phyloP scores from a whole-genome alignment of 2,329 filamentous ascomycete species.

The Cordyceps militaris region DNA sequence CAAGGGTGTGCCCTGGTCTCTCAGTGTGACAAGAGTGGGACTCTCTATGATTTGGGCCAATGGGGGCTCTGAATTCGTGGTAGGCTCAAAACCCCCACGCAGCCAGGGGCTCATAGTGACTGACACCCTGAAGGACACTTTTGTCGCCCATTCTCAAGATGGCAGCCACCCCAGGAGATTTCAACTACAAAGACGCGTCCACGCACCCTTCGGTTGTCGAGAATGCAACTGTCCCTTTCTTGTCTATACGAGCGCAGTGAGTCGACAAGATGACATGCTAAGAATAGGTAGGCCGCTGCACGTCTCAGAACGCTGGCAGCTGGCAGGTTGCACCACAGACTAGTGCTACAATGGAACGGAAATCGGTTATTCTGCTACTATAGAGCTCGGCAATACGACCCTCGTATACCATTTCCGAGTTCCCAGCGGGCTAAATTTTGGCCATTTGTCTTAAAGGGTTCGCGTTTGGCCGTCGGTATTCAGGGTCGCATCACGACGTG shows the following conservation, averaged over 20 bases:
- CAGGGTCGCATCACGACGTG: neutral
- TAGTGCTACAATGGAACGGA: neutral
- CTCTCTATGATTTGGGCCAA: too few species aligned
- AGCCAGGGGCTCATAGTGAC: too few species aligned
- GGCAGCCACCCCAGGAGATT: too few species aligned
- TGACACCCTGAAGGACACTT: too few species aligned
- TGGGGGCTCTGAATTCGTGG: too few species aligned
- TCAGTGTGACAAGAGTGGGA: too few species aligned
- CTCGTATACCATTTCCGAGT: neutral
- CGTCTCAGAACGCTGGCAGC: neutral
- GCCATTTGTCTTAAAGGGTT: neutral
- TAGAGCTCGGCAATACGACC: neutral
- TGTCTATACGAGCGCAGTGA: neutral
- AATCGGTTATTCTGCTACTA: neutral
- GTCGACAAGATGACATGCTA: neutral
- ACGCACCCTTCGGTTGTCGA: too few species aligned
- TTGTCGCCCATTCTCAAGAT: too few species aligned
- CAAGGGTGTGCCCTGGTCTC: too few species aligned
- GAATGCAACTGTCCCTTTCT: too few species aligned
- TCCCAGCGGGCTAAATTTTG: neutral
- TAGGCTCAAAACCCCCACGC: too few species aligned
- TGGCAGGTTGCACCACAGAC: neutral
- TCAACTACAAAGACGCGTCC: too few species aligned
- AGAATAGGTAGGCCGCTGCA: neutral
- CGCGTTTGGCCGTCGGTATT: neutral